Evolutionary conservation across 2,329 filamentous ascomycete genomes (phyloP), one percentile per base, ranked within the genome.

Genomic region (Botryosphaeria dothidea): DNA sequence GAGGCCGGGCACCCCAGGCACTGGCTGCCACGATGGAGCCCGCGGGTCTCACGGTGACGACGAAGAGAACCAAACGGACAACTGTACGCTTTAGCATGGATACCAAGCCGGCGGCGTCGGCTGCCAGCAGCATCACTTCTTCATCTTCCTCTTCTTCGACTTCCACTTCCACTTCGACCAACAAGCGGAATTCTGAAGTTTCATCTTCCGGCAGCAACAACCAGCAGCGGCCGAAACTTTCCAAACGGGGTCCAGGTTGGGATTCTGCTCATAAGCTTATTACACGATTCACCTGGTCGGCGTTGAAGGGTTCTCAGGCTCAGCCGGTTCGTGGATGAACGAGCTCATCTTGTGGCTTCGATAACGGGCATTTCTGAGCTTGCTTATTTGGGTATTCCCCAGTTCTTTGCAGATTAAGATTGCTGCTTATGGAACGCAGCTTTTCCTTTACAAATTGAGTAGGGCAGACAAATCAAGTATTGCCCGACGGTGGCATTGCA

Each of bases 211-310:
- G 25, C 31, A n/a, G 51, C 27, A 43, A 43, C 19, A 41, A 57
- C 9, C 48, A 56, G 36, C 52, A 62, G 41, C 49, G 57, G 46
- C 63, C 63, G 21, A 60, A 65, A 36, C 54, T 60, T 36, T 65
- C 56, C 3, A 65, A 61, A 46, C 63, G 56, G 46, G 63, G 63
- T 52, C 31, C 54, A 21, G 63, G 63, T n/a, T 65, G 63, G 63
- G 56, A 65, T 49, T 66, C 64, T 56, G 64, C 64, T 62, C 64
- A 66, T 46, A 66, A 56, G 64, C 57, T 66, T 66, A 36, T 66
- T 58, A 62, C 57, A 62, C 64, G 64, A 43, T 66, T 66, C 51
- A 62, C 63, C 36, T 65, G 63, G 63, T 46, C 64, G 64, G 64
- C 64, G 64, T 66, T 66, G 57, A 56, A 8, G 57, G 64, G 64